Percentiles rank a stretch among this genome's conserved stretches.
Conservation (phyloP, 176 grass and related monocot species). For the Triticum turgidum region DNA sequence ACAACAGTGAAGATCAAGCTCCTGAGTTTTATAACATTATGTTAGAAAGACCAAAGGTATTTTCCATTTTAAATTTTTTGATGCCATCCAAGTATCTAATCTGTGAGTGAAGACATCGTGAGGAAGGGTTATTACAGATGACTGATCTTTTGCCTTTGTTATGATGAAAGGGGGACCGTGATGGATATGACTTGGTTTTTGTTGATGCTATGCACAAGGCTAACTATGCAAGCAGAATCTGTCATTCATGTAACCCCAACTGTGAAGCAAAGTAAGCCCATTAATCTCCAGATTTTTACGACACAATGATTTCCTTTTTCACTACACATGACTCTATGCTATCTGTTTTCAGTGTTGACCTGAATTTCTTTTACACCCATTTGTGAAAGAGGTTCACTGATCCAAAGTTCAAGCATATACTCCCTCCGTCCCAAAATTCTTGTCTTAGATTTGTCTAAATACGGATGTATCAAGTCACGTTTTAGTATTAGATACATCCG, state of each 20-base stretch:
- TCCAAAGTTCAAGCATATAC: background rate
- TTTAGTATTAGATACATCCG: too few relatives aligned
- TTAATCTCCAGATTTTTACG: slow-evolving; percentile 14
- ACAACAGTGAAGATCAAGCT: slow-evolving; percentile 89
- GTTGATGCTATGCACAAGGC: slow-evolving; percentile 99
- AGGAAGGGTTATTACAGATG: background rate
- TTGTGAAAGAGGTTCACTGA: background rate
- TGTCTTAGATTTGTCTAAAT: too few relatives aligned
- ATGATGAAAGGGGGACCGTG: slow-evolving; percentile 76
- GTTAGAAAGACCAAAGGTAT: slow-evolving; percentile 96
- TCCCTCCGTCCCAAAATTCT: background rate
- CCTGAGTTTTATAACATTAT: slow-evolving; percentile 99
- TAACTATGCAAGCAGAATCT: slow-evolving; percentile 97
- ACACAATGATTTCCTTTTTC: slow-evolving; percentile 25
- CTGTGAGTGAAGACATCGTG: background rate
- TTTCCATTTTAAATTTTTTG: background rate
- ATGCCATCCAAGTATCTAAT: slow-evolving; percentile 25
- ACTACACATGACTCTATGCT: slow-evolving; percentile 10
- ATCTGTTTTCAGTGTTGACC: slow-evolving; percentile 26
- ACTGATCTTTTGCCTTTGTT: slow-evolving; percentile 40
- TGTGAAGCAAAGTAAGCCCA: slow-evolving; percentile 94
- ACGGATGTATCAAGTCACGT: too few relatives aligned
- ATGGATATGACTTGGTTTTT: slow-evolving; percentile 97
- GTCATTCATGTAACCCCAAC: slow-evolving; percentile 94
- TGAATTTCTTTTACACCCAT: slow-evolving; percentile 25